Evolutionary conservation across 495 filamentous ascomycete genomes (phyloP), one percentile per base, ranked within the genome.

Genomic region (Xylaria longipes): DNA sequence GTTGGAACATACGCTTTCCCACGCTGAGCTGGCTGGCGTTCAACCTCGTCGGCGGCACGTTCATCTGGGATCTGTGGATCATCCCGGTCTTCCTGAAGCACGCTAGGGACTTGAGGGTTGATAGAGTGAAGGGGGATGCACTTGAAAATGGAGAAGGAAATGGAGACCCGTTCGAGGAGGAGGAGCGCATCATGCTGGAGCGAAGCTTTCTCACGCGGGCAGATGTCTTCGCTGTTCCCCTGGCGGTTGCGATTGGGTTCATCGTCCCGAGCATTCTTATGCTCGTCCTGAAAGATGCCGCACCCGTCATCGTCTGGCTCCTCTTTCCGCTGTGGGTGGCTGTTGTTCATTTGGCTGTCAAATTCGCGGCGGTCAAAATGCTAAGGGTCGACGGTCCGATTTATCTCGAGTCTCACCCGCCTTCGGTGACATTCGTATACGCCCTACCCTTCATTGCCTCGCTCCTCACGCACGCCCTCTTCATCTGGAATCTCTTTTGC

Each of bases 271-370:
- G 75, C 0, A n/a, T 77, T 9, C 84, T 96, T 15, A 92, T 97
- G 89, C 86, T 98, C 33, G 87, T 94, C 3, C 84, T 92, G 27
- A 91, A 94, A 75, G 89, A 92, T 2, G 80, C 95, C 67, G 87
- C 86, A 45, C 87, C 94, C 11, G 82, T 94, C 43, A 89, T 95
- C 1, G 50, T 77, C 33, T 84, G 82, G 82, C 75, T 84, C 12
- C 77, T 83, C 68, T 84, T 83, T 69, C 82, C 82, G 8, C 45
- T 83, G 20, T 83, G 77, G 77, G 80, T 83, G 6, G 77, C 80
- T 35, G 37, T 78, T 15, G 57, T 79, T 43, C 78, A 81, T 27
- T 72, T 76, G 69, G 71, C 62, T 22, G 75, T 80, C 35, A 66
- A 69, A 29, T 62, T 61, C 25, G 11, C 75, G 0, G 58, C 73